Percentiles rank a stretch among this genome's conserved stretches.
phyloP scores from a whole-genome alignment of 768 basidiomycete genomes.

The Rhizopogon vulgaris region DNA sequence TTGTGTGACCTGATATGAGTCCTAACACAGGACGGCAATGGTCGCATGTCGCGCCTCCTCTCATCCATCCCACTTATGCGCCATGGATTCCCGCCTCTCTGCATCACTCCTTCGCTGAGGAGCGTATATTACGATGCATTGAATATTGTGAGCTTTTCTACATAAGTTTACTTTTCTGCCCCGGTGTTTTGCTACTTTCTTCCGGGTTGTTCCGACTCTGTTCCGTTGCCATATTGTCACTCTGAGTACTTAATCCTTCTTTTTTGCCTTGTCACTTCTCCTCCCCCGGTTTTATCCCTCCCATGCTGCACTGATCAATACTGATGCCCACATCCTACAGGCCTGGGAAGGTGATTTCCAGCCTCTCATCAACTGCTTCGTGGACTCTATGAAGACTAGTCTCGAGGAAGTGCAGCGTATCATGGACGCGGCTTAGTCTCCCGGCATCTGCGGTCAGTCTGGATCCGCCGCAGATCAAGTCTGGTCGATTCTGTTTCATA shows the following conservation, averaged over 20 bases:
- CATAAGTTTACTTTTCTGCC: background rate
- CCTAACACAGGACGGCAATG: conserved; percentile 25
- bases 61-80: conserved; percentile 30
- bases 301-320: too few relatives aligned
- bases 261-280: background rate
- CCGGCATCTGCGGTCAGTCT: background rate
- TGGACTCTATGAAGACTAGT: conserved; percentile 19
- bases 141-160: conserved; percentile 21
- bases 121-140: conserved; percentile 24
- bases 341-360: conserved; percentile 30
- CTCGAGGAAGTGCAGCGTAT: conserved; percentile 23
- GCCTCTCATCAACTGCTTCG: conserved; percentile 26
- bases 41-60: conserved; percentile 27
- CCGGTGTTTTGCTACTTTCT: background rate
- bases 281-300: too few relatives aligned
- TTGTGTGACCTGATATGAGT: background rate
- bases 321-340: conserved; percentile 5
- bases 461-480: background rate
- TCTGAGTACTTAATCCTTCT: background rate
- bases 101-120: conserved; percentile 19
- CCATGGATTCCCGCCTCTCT: conserved; percentile 26
- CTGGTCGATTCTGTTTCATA: background rate
- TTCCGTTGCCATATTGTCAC: background rate
- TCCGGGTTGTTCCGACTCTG: background rate
- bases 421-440: conserved; percentile 9